A percentile compares a stretch with the other conserved stretches of the same genome.
Conservation (phyloP, 495 filamentous ascomycete species). For the Bombardia bombarda region DNA sequence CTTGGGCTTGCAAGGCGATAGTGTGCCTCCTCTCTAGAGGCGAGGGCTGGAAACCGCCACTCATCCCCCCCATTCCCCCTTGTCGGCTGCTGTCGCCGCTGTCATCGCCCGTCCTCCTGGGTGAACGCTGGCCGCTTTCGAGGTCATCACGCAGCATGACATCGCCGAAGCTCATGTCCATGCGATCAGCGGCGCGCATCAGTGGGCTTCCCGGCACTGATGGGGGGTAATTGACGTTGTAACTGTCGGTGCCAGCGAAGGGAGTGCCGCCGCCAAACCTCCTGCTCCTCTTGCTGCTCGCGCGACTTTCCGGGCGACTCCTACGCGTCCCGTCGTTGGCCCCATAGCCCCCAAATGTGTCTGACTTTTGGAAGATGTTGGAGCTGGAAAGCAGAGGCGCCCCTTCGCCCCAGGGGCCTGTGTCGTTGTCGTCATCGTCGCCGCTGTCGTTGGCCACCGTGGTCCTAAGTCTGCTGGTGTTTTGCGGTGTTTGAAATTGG, state of each 20-base stretch:
- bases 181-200: conserved; percentile 38
- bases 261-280: conserved; percentile 22
- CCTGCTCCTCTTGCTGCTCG: conserved; percentile 33
- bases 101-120: conserved; percentile 23
- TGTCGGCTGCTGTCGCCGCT: too few relatives aligned
- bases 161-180: conserved; percentile 67
- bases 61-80: conserved; percentile 18
- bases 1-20: conserved; percentile 51
- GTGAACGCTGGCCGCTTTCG: conserved; percentile 20
- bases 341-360: conserved; percentile 29
- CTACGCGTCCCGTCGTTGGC: conserved; percentile 21
- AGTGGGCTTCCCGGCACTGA: conserved; percentile 77
- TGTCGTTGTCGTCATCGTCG: conserved; percentile 29
- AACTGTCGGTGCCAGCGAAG: conserved; percentile 38
- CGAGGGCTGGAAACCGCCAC: conserved; percentile 20
- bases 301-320: conserved; percentile 22
- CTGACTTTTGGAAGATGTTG: conserved; percentile 19
- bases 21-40: conserved; percentile 38
- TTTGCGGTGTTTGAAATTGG: conserved; percentile 25
- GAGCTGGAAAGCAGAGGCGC: conserved; percentile 47
- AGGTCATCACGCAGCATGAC: conserved; percentile 60
- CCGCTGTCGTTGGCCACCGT: conserved; percentile 20
- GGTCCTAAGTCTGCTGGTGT: conserved; percentile 24
- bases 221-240: conserved; percentile 95
- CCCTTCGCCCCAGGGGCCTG: conserved; percentile 41